A percentile compares a stretch with the other conserved stretches of the same genome.
phyloP scores from a whole-genome alignment of 2,329 filamentous ascomycete species.

The Fusarium chaquense region DNA sequence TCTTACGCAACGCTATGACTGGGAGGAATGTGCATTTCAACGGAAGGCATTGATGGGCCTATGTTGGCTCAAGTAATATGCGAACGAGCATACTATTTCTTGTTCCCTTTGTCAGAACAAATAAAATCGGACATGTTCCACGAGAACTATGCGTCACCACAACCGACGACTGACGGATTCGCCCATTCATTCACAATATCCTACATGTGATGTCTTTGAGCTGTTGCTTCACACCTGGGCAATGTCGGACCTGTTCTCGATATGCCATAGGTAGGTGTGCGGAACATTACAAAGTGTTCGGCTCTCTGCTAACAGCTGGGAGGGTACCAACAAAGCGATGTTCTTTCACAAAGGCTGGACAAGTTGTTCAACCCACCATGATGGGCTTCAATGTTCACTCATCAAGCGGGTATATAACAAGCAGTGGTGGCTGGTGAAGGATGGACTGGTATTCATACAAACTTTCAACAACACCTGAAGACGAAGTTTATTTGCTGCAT shows the following conservation, averaged over 20 bases:
- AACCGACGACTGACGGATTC: slow-evolving; percentile 26
- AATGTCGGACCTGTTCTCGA: not conserved
- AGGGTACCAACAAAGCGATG: not conserved
- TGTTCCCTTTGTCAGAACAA: slow-evolving; percentile 48
- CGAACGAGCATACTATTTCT: slow-evolving; percentile 44
- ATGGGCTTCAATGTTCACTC: slow-evolving; percentile 22
- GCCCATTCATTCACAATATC: slow-evolving; percentile 7
- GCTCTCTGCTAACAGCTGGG: slow-evolving; percentile 18
- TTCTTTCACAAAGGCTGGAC: slow-evolving; percentile 19
- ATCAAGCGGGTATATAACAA: slow-evolving; percentile 24
- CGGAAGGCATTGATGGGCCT: slow-evolving; percentile 37
- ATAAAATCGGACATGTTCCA: slow-evolving; percentile 50
- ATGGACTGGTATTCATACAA: not conserved
- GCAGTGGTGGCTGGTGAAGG: not conserved
- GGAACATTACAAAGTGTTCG: not conserved
- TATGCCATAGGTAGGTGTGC: slow-evolving; percentile 14
- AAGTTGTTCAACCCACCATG: slow-evolving; percentile 1
- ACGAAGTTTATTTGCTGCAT: slow-evolving; percentile 6
- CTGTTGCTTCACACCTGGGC: slow-evolving; percentile 4
- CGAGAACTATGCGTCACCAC: slow-evolving; percentile 36
- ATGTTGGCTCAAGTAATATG: slow-evolving; percentile 40
- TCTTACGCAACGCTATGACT: slow-evolving; percentile 41
- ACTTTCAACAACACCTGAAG: not conserved
- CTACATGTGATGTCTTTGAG: slow-evolving; percentile 9
- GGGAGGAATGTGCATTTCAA: slow-evolving; percentile 40